phyloP scores from a whole-genome alignment of 129 eudicot species.

The Apium graveolens region DNA sequence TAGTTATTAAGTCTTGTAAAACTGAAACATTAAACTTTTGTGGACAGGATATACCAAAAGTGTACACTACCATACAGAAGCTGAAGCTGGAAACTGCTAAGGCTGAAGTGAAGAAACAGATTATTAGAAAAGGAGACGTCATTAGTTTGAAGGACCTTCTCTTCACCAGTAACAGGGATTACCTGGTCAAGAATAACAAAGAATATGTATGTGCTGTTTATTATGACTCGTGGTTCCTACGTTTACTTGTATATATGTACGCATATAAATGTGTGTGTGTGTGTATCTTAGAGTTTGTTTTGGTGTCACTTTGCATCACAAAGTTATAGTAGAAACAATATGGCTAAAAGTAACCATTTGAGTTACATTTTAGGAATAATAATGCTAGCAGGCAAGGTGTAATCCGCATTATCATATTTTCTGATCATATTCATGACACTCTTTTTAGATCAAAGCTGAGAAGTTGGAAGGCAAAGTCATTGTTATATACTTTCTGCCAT shows the following conservation, averaged over 20 bases:
- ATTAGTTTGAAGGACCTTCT: background rate
- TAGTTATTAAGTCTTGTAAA: background rate
- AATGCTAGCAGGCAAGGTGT: too few relatives aligned
- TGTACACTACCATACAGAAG: background rate
- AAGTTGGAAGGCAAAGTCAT: background rate
- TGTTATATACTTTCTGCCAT: background rate
- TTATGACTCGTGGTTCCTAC: too few relatives aligned
- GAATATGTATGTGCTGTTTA: background rate
- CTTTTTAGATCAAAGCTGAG: background rate
- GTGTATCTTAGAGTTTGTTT: too few relatives aligned
- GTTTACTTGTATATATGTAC: too few relatives aligned
- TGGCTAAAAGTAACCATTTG: too few relatives aligned
- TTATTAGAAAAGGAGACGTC: background rate
- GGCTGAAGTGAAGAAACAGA: background rate
- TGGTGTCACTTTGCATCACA: too few relatives aligned
- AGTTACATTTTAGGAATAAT: too few relatives aligned
- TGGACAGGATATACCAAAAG: background rate
- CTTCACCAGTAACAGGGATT: background rate
- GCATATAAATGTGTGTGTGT: too few relatives aligned
- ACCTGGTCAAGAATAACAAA: background rate
- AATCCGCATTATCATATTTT: too few relatives aligned
- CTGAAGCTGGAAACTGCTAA: background rate
- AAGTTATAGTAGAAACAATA: too few relatives aligned
- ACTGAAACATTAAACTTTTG: background rate
- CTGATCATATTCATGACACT: too few relatives aligned